phyloP scores from a whole-genome alignment of 176 grass and related monocot species.

The Lolium perenne region DNA sequence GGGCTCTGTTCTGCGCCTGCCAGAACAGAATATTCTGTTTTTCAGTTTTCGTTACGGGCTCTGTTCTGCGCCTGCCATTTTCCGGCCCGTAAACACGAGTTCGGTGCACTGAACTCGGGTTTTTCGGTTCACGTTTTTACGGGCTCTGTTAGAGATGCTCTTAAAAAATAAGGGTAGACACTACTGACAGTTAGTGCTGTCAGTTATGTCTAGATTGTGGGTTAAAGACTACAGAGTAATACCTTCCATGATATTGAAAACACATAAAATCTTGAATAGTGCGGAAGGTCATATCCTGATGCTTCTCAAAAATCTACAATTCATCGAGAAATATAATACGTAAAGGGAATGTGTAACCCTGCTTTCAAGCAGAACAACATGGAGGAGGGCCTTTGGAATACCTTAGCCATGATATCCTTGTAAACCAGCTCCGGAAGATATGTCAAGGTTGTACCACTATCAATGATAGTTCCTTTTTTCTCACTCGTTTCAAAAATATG shows the following conservation, averaged over 20 bases:
- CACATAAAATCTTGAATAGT: constrained; percentile 83
- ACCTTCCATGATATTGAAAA: constrained; percentile 81
- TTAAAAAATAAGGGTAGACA: constrained; percentile 1
- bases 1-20: too few relatives aligned
- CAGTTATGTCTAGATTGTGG: constrained; percentile 24
- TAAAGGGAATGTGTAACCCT: constrained; percentile 34
- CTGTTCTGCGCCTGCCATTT: too few relatives aligned
- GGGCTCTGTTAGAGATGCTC: too few relatives aligned
- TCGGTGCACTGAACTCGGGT: too few relatives aligned
- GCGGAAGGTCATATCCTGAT: constrained; percentile 76
- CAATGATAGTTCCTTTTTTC: constrained; percentile 86
- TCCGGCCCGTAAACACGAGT: too few relatives aligned
- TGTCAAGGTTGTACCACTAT: constrained; percentile 95
- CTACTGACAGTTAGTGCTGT: constrained; percentile 34
- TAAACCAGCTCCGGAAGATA: constrained; percentile 92
- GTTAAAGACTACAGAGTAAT: constrained; percentile 42
- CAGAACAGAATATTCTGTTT: too few relatives aligned
- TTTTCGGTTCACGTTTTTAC: too few relatives aligned
- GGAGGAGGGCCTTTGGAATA: constrained; percentile 41
- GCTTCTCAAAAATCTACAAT: constrained; percentile 76
- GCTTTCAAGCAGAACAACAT: constrained; percentile 24
- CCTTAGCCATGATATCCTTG: constrained; percentile 74
- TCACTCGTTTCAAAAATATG: constrained; percentile 78
- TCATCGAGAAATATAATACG: constrained; percentile 26
- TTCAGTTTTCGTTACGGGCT: too few relatives aligned